Evolutionary conservation across 1,284 basidiomycete genomes (phyloP).

Genomic region (Pyrrhoderma lamaoense): DNA sequence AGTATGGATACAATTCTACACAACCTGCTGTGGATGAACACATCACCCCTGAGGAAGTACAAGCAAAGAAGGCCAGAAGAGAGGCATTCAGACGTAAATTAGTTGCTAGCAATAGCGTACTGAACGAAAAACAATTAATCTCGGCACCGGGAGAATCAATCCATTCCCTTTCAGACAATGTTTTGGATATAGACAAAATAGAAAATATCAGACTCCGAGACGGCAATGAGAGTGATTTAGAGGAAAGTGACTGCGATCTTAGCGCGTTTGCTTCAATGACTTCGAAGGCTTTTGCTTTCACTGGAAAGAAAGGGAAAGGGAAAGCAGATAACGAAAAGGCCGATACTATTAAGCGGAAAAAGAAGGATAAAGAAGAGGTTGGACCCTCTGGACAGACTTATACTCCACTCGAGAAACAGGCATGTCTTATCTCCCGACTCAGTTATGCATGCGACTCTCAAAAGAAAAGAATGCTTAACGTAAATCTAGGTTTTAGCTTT

Average conservation of each 20-base stretch:
- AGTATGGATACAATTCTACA: constrained; percentile 5
- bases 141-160: background rate
- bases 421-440: constrained; percentile 20
- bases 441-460: background rate
- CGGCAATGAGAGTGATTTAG: constrained; percentile 15
- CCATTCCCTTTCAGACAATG: background rate
- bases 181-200: constrained; percentile 9
- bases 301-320: constrained; percentile 30
- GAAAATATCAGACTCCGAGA: constrained; percentile 3
- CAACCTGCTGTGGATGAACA: background rate
- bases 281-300: constrained; percentile 31
- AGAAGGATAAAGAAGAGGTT: constrained; percentile 42
- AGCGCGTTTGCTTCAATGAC: background rate
- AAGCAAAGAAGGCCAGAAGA: constrained; percentile 24
- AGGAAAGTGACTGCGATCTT: constrained; percentile 9
- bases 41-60: constrained; percentile 12
- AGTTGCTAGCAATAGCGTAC: constrained; percentile 38
- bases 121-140: constrained; percentile 17
- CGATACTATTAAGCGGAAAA: constrained; percentile 22
- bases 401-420: constrained; percentile 82
- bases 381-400: constrained; percentile 76
- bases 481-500: constrained; percentile 38
- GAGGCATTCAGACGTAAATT: constrained; percentile 52
- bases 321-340: constrained; percentile 22
- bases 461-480: constrained; percentile 1